Base-by-base conservation (phyloP, 164 flowering plant genomes). In the Tinospora cordifolia region DNA sequence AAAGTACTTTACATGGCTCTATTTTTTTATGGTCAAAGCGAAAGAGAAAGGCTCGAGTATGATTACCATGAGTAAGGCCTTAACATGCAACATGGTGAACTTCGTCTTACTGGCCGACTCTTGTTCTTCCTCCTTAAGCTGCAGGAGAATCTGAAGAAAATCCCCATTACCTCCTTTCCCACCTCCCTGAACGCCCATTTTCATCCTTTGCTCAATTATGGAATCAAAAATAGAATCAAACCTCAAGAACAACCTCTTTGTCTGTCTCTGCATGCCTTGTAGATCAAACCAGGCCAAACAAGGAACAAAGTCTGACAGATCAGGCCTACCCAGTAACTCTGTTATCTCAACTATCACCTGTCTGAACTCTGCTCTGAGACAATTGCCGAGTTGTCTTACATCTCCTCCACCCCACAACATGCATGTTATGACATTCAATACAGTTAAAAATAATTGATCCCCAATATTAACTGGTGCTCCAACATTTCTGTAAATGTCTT, bases 261-360 rank as follows among this genome's bases (percentile, higher is more conserved):
- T 81, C 71, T 70, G 67, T 62, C 63, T 82, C 54, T 63, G 69
- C 3, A 85, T 8, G 11, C 88, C 87, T 66, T 86, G 90, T 60
- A 87, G 54, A 77, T 88, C 90, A 19, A 87, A 76, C 69, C 82
- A 24, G 3, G 79, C 84, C 47, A 88, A 27, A 13, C 49, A 72
- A 8, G 90, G 88, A 30, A 66, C 82, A 66, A 84, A 81, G 69
- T 88, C 90, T 22, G 90, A 86, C 24, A 85, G 30, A 64, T 88
- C 84, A 14, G 88, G 87, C 72, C 15, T 72, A 8, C 81, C 87
- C 69, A 88, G 21, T 30, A 82, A 26, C 38, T 25, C 73, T 0
- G 79, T 79, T 58, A 85, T 47, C 68, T 81, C 85, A 5, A 65
- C 65, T 0, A 83, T 80, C 60, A 79, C 77, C 15, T 72, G 57